Base-by-base conservation (phyloP, 768 basidiomycete genomes). In the Fomitopsis serialis region DNA sequence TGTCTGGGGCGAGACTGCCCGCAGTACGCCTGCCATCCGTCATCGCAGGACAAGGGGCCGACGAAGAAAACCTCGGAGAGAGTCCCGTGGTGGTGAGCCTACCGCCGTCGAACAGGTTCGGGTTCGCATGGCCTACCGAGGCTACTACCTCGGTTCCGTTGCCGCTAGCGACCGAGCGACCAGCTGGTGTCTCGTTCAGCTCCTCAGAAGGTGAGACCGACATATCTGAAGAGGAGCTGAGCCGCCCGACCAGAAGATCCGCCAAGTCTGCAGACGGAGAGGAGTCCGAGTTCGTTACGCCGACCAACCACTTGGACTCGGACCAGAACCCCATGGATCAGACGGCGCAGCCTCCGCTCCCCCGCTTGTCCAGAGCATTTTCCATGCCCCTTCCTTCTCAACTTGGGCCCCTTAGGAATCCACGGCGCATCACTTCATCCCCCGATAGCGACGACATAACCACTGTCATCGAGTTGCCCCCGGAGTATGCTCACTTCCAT, bases 301-400 rank as follows among this genome's bases (percentile, higher is more conserved):
- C 68, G 15, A 67, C 68, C 19, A 66, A 63, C 50, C 56, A 60
- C 50, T 56, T 68, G 53, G 60, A 62, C 47, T 48, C 60, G 22
- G 69, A 70, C 54, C 63, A 61, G 49, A 66, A 68, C 48, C 67
- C 69, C 5, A 42, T 68, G 54, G 69, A 71, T 22, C 63, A 66
- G 37, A 57, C 51, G 54, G 50, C 58, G 21, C 69, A 67, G 45
- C 60, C 66, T 15, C 52, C 66, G 52, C 58, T 68, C 12, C 83
- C 86, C 43, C 77, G 77, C n/a, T 79, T 91, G 53, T 81, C 83
- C 46, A 80, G 92, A 50, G 84, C 87, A 2, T 82, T 87, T 60
- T 90, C 92, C 17, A 80, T 85, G 72, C 92, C 92, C 19, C 70
- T 85, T n/a, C 82, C 89, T 12, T 80, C 82, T 13, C 87, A 91